A percentile compares a stretch with the other conserved stretches of the same genome.
Conservation (phyloP, 2,329 filamentous ascomycete genomes). For the Ploettnerulaceae sp. region DNA sequence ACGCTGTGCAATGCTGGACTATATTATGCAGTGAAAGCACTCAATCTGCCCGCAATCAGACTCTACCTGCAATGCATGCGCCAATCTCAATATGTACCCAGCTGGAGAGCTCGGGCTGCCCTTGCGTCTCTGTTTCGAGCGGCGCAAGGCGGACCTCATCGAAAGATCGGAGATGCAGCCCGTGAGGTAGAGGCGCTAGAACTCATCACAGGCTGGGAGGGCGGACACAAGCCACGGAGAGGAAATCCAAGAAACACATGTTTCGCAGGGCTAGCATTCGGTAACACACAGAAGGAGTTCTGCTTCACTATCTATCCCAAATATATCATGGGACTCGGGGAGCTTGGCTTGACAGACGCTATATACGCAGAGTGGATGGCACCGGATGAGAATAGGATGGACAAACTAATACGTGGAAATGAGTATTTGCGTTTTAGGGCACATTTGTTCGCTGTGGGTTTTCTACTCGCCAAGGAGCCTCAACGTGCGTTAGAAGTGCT, state of each 20-base stretch:
- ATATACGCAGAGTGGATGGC: slow-evolving; percentile 17
- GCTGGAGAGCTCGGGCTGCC: background rate
- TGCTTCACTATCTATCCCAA: slow-evolving; percentile 4
- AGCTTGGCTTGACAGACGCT: slow-evolving; percentile 12
- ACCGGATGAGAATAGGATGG: background rate
- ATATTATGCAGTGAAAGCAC: slow-evolving; percentile 17
- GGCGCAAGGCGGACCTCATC: background rate
- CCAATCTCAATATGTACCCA: background rate
- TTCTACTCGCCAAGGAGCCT: slow-evolving; percentile 16
- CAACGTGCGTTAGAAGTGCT: slow-evolving; percentile 16
- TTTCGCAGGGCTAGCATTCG: slow-evolving; percentile 3
- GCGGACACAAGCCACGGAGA: background rate
- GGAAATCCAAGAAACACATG: background rate
- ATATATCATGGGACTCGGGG: slow-evolving; percentile 20
- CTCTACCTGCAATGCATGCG: slow-evolving; percentile 17
- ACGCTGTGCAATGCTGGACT: slow-evolving; percentile 16
- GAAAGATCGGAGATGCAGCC: background rate
- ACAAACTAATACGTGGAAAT: background rate
- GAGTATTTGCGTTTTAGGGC: slow-evolving; percentile 4
- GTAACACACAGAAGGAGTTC: background rate
- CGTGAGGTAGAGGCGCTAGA: slow-evolving; percentile 3
- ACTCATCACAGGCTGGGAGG: slow-evolving; percentile 20
- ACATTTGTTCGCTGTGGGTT: slow-evolving; percentile 20
- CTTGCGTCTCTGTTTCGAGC: background rate
- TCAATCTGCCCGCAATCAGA: slow-evolving; percentile 13